Base-by-base conservation (phyloP, 768 basidiomycete species). In the Mycena rebaudengoi region DNA sequence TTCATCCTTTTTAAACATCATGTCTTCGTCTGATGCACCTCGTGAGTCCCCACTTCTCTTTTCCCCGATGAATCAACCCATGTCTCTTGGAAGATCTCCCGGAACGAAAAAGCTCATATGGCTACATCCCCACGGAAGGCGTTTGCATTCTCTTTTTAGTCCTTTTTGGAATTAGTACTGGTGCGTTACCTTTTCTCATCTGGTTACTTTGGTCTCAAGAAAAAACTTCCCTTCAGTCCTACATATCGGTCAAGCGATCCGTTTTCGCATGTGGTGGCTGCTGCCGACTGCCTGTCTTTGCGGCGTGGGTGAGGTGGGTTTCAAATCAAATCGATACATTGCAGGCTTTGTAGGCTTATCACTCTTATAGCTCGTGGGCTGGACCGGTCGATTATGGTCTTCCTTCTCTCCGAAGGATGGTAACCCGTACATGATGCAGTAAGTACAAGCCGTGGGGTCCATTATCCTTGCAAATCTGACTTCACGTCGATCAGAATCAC, bases 311-410 rank as follows among this genome's bases (percentile, higher is more conserved):
- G 89, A 90, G n/a, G n/a, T n/a, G n/a, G n/a, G n/a, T n/a, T n/a
- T n/a, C n/a, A n/a, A n/a, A n/a, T n/a, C n/a, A n/a, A n/a, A n/a
- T n/a, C n/a, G n/a, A n/a, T n/a, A n/a, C n/a, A n/a, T n/a, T n/a
- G n/a, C n/a, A n/a, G n/a, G n/a, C n/a, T n/a, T n/a, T n/a, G n/a
- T n/a, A n/a, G n/a, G n/a, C n/a, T n/a, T n/a, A n/a, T n/a, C n/a
- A n/a, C n/a, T n/a, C n/a, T n/a, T n/a, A n/a, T n/a, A n/a, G 68
- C 67, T 83, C 13, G 62, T 84, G 3, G 88, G 88, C 0, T 90
- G 88, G 89, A 70, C 73, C 7, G 88, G 78, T 1, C 72, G 88
- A 21, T 70, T 87, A 5, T 89, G 85, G 87, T 85, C 83, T 13
- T 81, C 76, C 44, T 70, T 70, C 56, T 69, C 64, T 18, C 75